These are phyloP conservation scores for Lagerstroemia speciosa DNA, from an alignment of 345 rosid genomes.

Conservation along the genomic window DNA sequence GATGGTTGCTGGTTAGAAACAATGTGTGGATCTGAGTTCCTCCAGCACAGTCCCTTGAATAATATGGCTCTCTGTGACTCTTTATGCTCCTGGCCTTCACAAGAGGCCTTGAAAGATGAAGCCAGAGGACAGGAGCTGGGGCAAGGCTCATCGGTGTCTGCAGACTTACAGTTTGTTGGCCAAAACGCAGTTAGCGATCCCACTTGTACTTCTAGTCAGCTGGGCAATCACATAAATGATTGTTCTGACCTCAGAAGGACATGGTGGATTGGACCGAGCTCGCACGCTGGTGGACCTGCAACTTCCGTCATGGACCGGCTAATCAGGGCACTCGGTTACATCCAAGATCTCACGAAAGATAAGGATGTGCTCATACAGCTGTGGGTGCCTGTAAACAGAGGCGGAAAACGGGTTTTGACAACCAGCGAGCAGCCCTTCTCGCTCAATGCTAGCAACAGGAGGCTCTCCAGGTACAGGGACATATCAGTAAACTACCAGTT, in stretches of 20 bases:
- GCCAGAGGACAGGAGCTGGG: constrained; percentile 28
- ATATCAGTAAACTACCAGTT: constrained; percentile 70
- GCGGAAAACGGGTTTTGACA: constrained; percentile 48
- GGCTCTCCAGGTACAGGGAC: constrained; percentile 64
- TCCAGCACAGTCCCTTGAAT: constrained; percentile 31
- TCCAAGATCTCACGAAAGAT: constrained; percentile 46
- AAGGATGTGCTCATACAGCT: constrained; percentile 73
- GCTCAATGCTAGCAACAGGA: constrained; percentile 42
- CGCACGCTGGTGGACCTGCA: constrained; percentile 13
- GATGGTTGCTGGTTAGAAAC: constrained; percentile 95
- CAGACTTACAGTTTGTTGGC: constrained; percentile 13
- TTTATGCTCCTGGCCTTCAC: constrained; percentile 31
- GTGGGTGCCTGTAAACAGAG: constrained; percentile 81
- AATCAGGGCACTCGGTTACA: constrained; percentile 49
- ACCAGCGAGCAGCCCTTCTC: constrained; percentile 64
- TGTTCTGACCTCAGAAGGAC: constrained; percentile 34
- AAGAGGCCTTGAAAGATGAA: constrained; percentile 27
- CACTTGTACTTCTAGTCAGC: neutral
- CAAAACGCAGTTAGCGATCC: constrained; percentile 14
- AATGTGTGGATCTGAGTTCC: constrained; percentile 74
- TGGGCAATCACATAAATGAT: constrained; percentile 14
- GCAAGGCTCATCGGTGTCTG: constrained; percentile 16
- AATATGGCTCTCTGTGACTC: constrained; percentile 36
- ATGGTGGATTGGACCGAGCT: constrained; percentile 71
- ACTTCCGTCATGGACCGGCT: constrained; percentile 61